Percentiles rank a stretch among this genome's conserved stretches.
phyloP scores from a whole-genome alignment of 495 filamentous ascomycete species.

The Friedmanniomyces simplex region DNA sequence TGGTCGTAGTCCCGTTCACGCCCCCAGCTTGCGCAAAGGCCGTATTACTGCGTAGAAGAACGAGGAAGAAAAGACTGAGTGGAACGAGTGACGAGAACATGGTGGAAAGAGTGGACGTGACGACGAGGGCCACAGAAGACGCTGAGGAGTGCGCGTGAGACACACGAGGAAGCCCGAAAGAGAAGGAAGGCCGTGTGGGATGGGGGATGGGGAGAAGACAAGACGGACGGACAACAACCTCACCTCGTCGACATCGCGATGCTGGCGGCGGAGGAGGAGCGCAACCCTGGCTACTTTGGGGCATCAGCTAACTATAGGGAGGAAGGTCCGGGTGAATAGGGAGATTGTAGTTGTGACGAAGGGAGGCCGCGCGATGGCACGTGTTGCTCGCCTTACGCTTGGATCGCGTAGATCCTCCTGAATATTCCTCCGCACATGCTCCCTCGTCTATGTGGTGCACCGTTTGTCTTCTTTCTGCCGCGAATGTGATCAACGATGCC shows the following conservation, averaged over 20 bases:
- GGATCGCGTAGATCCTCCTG: background rate
- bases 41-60: background rate
- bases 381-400: background rate
- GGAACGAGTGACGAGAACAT: background rate
- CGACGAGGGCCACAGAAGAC: background rate
- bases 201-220: background rate
- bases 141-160: too few relatives aligned
- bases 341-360: background rate
- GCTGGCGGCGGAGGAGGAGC: background rate
- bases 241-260: background rate
- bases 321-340: background rate
- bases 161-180: background rate
- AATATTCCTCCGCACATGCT: too few relatives aligned
- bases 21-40: background rate
- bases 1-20: background rate
- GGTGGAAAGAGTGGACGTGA: background rate
- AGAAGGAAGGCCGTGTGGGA: background rate
- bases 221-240: background rate
- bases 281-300: background rate
- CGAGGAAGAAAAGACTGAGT: background rate
- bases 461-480: too few relatives aligned
- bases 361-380: background rate
- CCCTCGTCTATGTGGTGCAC: too few relatives aligned
- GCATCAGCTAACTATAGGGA: background rate
- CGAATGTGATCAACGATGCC: too few relatives aligned